Percentiles rank a stretch among this genome's conserved stretches.
These are phyloP conservation scores for Elsinoe arachidis DNA, from an alignment of 2,329 filamentous ascomycete genomes.

Conservation along the genomic window DNA sequence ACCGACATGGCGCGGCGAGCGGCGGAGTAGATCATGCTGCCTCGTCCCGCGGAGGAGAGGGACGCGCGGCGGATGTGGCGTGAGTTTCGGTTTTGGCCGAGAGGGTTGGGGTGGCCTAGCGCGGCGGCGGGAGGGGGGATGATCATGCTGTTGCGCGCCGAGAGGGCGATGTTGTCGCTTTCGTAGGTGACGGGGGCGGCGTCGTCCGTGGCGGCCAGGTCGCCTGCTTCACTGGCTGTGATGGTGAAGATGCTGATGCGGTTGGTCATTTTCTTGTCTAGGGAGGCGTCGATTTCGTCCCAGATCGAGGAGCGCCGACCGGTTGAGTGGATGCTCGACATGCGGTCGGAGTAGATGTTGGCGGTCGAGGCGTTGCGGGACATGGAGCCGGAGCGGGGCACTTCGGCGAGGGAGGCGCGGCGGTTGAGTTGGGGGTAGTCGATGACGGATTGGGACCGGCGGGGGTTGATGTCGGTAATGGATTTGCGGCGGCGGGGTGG, in stretches of 20 bases:
- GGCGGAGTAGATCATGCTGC: constrained; percentile 7
- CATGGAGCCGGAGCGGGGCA: not conserved
- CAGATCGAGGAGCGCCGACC: constrained; percentile 7
- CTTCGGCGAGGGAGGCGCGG: constrained; percentile 2
- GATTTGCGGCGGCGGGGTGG: constrained; percentile 3
- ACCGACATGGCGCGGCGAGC: constrained; percentile 9
- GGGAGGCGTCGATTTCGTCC: constrained; percentile 13
- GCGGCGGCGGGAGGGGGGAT: not conserved
- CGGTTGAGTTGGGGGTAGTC: not conserved
- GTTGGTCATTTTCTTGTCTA: constrained; percentile 12
- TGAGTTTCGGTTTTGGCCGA: not conserved
- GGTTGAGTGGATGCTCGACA: not conserved
- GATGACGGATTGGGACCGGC: constrained; percentile 3
- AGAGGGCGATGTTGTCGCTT: not conserved
- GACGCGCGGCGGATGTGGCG: not conserved
- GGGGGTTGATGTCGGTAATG: constrained; percentile 6
- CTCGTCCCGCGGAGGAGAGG: not conserved
- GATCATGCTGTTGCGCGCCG: constrained; percentile 1
- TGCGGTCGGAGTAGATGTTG: constrained; percentile 5
- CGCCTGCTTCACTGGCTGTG: constrained; percentile 1
- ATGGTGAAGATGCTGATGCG: constrained; percentile 14
- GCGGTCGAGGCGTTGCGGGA: constrained; percentile 2
- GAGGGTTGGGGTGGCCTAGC: not conserved
- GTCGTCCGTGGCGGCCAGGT: not conserved
- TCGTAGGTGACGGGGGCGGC: not conserved